Evolutionary conservation across 2,329 filamentous ascomycete species (phyloP).

Genomic region (Penicillium sp.): DNA sequence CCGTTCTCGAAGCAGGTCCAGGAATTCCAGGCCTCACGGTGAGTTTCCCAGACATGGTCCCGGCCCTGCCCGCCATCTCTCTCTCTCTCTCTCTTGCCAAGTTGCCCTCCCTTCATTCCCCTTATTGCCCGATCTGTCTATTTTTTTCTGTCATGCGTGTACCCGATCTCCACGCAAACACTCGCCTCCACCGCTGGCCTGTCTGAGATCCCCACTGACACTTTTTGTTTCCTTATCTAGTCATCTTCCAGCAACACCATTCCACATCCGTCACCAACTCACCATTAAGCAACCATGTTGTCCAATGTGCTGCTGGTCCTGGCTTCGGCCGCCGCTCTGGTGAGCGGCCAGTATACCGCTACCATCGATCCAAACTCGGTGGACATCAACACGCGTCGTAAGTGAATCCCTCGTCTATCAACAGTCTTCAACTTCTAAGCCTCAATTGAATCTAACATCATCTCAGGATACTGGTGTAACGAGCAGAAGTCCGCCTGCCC

Average conservation of each 20-base stretch:
- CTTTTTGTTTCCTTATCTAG: background rate
- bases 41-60: conserved; percentile 13
- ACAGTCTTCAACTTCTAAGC: background rate
- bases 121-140: background rate
- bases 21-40: conserved; percentile 5
- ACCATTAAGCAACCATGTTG: conserved; percentile 26
- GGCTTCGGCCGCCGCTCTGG: conserved; percentile 34
- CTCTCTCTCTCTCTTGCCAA: background rate
- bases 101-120: conserved; percentile 22
- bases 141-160: conserved; percentile 3
- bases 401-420: conserved; percentile 7
- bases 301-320: conserved; percentile 36
- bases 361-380: conserved; percentile 44
- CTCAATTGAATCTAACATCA: conserved; percentile 7
- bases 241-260: background rate
- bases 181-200: background rate
- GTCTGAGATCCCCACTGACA: conserved; percentile 2
- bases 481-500: conserved; percentile 47
- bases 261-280: background rate
- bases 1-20: conserved; percentile 8
- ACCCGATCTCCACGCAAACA: background rate
- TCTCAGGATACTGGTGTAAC: conserved; percentile 45
- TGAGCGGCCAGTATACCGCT: conserved; percentile 33
- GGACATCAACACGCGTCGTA: conserved; percentile 39
- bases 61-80: background rate